Base-by-base conservation (phyloP, 768 basidiomycete species). In the Peribolospora kevripleyi region DNA sequence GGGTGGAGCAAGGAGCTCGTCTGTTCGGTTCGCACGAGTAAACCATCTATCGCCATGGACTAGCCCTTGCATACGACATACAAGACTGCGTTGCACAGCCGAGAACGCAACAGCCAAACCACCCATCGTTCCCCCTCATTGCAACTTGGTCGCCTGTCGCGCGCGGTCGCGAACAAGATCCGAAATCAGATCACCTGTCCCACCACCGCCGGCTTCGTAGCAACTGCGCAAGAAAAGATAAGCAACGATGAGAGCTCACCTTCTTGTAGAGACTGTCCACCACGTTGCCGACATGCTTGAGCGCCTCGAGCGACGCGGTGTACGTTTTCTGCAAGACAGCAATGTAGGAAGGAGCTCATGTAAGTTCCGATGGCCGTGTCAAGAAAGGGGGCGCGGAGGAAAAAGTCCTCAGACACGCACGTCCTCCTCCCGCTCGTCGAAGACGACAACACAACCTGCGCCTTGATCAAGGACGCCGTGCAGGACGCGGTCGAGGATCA, bases 381-480 rank as follows among this genome's bases (percentile, higher is more conserved):
- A 5, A 40, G 38, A 36, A 51, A 39, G 10, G 55, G 40, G 14
- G 38, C 46, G 46, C 46, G 1, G 14, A 6, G 5, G 41, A 37
- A 38, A 37, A 2, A 5, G 54, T 1, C 55, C 55, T 46, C 14
- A 39, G 47, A 39, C 3, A 74, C 83, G 55, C 62, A 86, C 86
- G 68, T 93, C 87, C 9, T 76, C 77, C 62, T 84, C 81, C 1
- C 77, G 77, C 66, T 85, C 73, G 55, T 93, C 84, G 58, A 83
- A 95, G n/a, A 97, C 78, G 52, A 93, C 70, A 51, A 95, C 69
- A 63, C 87, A 88, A 0, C 88, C 88, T 3, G 84, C 76, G 38
- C 86, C 87, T 66, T 97, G 91, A 66, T 97, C 91, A n/a, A 98
- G 73, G 1, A 98, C 88, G 5, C 91, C 91, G 58, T 85, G 76